These are phyloP conservation scores for Chamaecrista fasciculata DNA, from an alignment of 306 rosid genomes.

Conservation along the genomic window DNA sequence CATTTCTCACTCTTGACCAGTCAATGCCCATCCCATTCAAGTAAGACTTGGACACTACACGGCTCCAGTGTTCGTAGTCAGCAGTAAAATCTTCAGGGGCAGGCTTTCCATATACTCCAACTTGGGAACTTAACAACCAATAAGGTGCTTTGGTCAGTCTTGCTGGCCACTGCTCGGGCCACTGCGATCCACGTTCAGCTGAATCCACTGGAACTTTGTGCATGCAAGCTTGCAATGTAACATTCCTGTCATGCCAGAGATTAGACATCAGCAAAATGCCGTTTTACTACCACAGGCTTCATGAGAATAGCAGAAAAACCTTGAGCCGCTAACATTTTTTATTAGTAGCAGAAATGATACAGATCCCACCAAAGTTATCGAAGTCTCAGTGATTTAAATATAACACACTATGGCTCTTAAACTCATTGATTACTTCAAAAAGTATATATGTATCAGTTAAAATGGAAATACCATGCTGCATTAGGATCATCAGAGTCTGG, in stretches of 20 bases:
- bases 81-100: conserved; percentile 90
- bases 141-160: conserved; percentile 77
- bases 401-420: neutral
- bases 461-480: conserved; percentile 79
- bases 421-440: neutral
- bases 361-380: conserved; percentile 3
- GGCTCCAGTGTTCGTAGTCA: conserved; percentile 87
- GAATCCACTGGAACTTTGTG: conserved; percentile 73
- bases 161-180: conserved; percentile 91
- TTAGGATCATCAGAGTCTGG: conserved; percentile 66
- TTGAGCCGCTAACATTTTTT: neutral
- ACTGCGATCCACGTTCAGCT: conserved; percentile 71
- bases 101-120: conserved; percentile 93
- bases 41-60: conserved; percentile 75
- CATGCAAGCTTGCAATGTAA: conserved; percentile 83
- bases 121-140: conserved; percentile 84
- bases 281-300: conserved; percentile 11
- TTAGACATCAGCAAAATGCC: conserved; percentile 21
- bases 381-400: neutral
- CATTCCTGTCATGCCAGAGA: conserved; percentile 55
- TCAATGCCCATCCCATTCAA: conserved; percentile 75
- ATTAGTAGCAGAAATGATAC: conserved; percentile 12
- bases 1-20: conserved; percentile 91
- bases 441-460: neutral
- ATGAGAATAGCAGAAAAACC: neutral